Base-by-base conservation (phyloP, 495 filamentous ascomycete species). In the Extremus antarcticus region DNA sequence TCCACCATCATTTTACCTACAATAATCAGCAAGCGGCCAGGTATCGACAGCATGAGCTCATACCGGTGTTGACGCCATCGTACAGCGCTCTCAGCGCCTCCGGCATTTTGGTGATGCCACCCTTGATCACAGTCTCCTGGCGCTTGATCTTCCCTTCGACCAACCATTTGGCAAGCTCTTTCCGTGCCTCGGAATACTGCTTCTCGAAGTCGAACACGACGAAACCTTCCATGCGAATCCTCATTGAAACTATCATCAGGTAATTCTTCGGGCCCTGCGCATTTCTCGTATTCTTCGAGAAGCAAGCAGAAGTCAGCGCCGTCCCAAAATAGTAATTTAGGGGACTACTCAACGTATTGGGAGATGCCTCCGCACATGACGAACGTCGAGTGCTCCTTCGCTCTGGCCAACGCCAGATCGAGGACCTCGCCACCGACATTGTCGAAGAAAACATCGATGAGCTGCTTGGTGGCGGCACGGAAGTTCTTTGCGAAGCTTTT, bases 401-500 rank as follows among this genome's bases (percentile, higher is more conserved):
- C 74, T 1, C 73, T 59, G 1, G 70, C 64, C 51, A 80, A 64
- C 53, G 73, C 75, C 19, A 72, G 70, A 68, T 79, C 75, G n/a
- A 80, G 69, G 35, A 78, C 75, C 50, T 78, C 74, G 29, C 76
- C 76, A 13, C 76, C 77, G 17, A 72, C 71, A 64, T 81, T 81
- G 60, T 81, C 78, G 63, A 79, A 81, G 57, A 71, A 81, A 0
- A 79, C 76, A 70, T 79, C 73, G 58, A 79, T 78, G 55, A 75
- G 72, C 54, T 72, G 72, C 8, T 76, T 72, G 1, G 71, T 74
- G 8, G 72, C 65, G 19, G 35, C 50, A 10, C 56, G 43, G 38
- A 68, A 63, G 35, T 66, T 61, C 41, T 59, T 56, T 17, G 15
- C 17, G 43, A 66, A 68, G 0, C 62, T 53, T 3, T 53, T 45